Conservation (phyloP, 345 rosid genomes). For the Arabis hirsuta region DNA sequence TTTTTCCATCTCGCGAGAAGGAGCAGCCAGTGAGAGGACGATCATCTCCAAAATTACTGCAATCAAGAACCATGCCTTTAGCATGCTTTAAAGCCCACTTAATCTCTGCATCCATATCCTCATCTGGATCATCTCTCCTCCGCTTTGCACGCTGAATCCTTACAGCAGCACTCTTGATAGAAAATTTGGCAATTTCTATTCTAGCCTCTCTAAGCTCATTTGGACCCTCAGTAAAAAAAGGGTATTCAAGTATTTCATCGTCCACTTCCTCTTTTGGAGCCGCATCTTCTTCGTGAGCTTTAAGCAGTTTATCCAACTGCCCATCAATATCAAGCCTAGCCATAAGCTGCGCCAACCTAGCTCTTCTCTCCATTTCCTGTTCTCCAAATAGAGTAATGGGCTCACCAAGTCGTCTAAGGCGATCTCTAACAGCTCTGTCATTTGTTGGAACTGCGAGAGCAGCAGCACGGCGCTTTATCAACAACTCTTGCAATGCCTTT, state of each 20-base stretch:
- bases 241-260: constrained; percentile 72
- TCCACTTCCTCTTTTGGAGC: constrained; percentile 58
- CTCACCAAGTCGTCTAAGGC: constrained; percentile 87
- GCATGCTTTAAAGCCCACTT: constrained; percentile 77
- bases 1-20: constrained; percentile 75
- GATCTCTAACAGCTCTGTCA: constrained; percentile 87
- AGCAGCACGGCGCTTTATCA: constrained; percentile 88
- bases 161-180: constrained; percentile 65
- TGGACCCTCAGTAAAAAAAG: constrained; percentile 86
- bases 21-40: constrained; percentile 94
- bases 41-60: constrained; percentile 89
- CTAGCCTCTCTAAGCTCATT: constrained; percentile 74
- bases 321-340: constrained; percentile 83
- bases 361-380: constrained; percentile 95
- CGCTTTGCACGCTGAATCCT: constrained; percentile 74
- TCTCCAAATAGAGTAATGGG: constrained; percentile 97
- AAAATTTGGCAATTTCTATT: constrained; percentile 73
- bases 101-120: constrained; percentile 83
- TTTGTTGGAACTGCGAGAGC: constrained; percentile 98
- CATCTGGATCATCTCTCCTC: constrained; percentile 90
- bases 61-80: constrained; percentile 67
- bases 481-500: constrained; percentile 78
- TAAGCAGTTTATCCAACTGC: constrained; percentile 79
- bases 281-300: constrained; percentile 88
- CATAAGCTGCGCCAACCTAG: constrained; percentile 85